Base-by-base conservation (phyloP, 2,329 filamentous ascomycete species). In the Parafenestella ontariensis region DNA sequence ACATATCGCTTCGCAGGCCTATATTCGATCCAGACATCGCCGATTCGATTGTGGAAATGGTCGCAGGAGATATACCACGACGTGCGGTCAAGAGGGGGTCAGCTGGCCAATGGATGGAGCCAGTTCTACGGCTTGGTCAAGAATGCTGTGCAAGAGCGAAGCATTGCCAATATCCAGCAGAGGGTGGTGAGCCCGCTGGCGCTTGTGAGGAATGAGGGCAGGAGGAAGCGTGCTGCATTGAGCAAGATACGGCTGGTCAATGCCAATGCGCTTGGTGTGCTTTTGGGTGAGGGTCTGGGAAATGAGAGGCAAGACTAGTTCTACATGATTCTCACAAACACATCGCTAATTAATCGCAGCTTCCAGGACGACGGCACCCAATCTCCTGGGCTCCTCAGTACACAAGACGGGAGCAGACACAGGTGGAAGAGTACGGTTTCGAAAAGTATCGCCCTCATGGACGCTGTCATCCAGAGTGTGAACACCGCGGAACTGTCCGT, bases 21-120 rank as follows among this genome's bases (percentile, higher is more conserved):
- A 3, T 97, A 97, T 76, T 89, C 91, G 13, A 78, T 96, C 8
- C 95, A 99, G 75, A 96, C 89, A 0, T 91, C 89, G 0, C 95
- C 95, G 0, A 67, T 88, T 36, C 84, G 90, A 17, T 74, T 96
- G 29, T 94, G 87, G 86, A 78, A 81, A 3, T 92, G 89, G 85
- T 80, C 85, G 7, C 84, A 83, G 67, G 88, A 90, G 42, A 84
- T 96, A 29, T 93, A 89, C 71, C 73, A 75, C 41, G 87, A 92
- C 66, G 88, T 82, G 78, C 66, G 70, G 55, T 78, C 53, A 79
- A 66, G 49, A 56, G 72, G 73, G 3, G 70, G 70, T 0, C 74
- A 75, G 3, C 42, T 81, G 21, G 73, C 77, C 4, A 68, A 68
- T 20, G 74, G 78, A 17, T 85, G 83, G 83, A 68, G 66, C 21